A percentile compares a stretch with the other conserved stretches of the same genome.
phyloP scores from a whole-genome alignment of 2,329 filamentous ascomycete species.

The Fonsecaea monophora region DNA sequence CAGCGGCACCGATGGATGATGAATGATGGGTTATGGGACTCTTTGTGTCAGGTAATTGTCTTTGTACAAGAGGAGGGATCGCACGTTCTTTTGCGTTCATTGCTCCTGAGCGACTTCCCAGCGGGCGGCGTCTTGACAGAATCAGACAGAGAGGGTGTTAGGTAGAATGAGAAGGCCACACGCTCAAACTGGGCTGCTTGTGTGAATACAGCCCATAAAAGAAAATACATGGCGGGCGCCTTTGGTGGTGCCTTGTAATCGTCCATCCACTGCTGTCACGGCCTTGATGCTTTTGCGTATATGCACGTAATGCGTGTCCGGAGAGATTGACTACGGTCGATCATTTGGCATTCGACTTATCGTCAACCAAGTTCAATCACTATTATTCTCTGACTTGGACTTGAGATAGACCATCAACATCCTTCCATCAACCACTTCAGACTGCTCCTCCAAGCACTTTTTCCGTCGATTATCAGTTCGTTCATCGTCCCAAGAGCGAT shows the following conservation, averaged over 20 bases:
- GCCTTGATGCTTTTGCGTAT: background rate
- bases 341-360: background rate
- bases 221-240: background rate
- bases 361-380: background rate
- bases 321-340: constrained; percentile 8
- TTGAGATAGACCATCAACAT: constrained; percentile 4
- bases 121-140: constrained; percentile 8
- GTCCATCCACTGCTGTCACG: background rate
- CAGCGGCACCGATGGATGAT: constrained; percentile 87
- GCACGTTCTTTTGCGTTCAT: constrained; percentile 2
- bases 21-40: constrained; percentile 41
- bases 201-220: background rate
- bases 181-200: background rate
- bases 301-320: background rate
- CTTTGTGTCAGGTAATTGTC: background rate
- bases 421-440: background rate
- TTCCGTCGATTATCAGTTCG: background rate
- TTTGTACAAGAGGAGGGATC: constrained; percentile 14
- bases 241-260: background rate
- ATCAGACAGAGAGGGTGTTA: background rate
- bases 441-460: background rate
- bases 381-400: background rate
- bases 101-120: constrained; percentile 20
- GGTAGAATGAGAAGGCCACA: constrained; percentile 5
- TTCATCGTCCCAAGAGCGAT: background rate